Evolutionary conservation across 2,329 filamentous ascomycete genomes (phyloP), one percentile per base, ranked within the genome.

Genomic region (Neocatenulostroma microsporum): DNA sequence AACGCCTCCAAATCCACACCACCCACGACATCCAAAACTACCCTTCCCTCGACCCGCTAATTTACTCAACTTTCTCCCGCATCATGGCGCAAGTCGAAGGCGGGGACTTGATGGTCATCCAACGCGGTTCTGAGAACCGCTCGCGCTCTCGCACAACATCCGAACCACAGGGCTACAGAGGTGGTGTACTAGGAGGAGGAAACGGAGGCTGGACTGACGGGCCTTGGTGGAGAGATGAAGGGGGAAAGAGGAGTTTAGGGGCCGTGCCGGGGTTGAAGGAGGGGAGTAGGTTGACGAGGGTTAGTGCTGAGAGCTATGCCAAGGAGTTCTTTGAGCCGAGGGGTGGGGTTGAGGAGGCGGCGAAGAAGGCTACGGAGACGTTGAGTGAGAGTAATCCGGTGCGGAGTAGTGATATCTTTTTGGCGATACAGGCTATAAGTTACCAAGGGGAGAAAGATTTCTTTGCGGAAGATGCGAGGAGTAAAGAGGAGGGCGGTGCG

Each of bases 51-150:
- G 89, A 96, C 58, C 87, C 89, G 13, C 74, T 95, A 37, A 85
- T 96, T 52, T 86, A 96, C 64, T 75, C 76, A 40, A 87, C 91
- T 46, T 98, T 98, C 67, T 83, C 83, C 37, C 81, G 87, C 36
- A 88, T 98, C 54, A 98, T 98, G 91, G 77, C 87, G n/a, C 91
- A 98, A 66, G 91, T 98, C 30, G 91, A 98, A 64, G 91, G 91
- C 47, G 91, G 91, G 37, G 91, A 96, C 54, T 72, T 98, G 13
- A 73, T 96, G 36, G 91, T 98, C 37, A 79, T 96, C 42, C 91
- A 98, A 64, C 84, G 88, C 24, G 91, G 91, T 14, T 83, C 86
- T 43, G 91, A 96, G 63, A 84, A 80, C 32, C 76, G 80, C 77
- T 20, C 79, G 56, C 79, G 56, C 15, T 45, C 44, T 25, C 48